Percentiles rank a stretch among this genome's conserved stretches.
These are phyloP conservation scores for Thelonectria discophora DNA, from an alignment of 2,329 filamentous ascomycete genomes.

Conservation along the genomic window DNA sequence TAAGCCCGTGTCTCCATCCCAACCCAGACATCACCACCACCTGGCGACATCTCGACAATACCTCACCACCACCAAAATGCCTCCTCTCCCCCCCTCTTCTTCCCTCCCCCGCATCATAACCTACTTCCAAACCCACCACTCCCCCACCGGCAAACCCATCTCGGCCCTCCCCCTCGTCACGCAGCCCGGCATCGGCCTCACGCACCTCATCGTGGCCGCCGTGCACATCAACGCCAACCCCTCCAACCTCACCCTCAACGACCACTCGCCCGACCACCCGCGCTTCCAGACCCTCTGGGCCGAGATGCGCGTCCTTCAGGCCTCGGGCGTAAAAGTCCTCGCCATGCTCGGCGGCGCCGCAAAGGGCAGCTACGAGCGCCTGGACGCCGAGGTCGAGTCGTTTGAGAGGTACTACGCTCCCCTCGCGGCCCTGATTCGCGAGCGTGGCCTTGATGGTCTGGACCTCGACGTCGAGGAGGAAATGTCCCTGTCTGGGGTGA, in stretches of 20 bases:
- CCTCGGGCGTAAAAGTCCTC: conserved; percentile 78
- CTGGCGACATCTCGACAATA: no score
- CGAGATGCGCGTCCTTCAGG: conserved; percentile 77
- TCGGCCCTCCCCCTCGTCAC: conserved; percentile 63
- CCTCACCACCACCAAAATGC: conserved; percentile 46
- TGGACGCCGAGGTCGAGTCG: conserved; percentile 63
- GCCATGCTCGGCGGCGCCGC: conserved; percentile 91
- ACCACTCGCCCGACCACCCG: conserved; percentile 73
- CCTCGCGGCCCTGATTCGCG: conserved; percentile 70
- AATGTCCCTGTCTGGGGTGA: conserved; percentile 72
- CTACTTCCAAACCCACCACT: conserved; percentile 66
- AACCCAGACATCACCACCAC: no score
- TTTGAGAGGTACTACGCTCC: conserved; percentile 81
- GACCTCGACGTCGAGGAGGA: conserved; percentile 84
- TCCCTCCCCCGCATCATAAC: conserved; percentile 59
- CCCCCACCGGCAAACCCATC: conserved; percentile 54
- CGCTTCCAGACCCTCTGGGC: conserved; percentile 79
- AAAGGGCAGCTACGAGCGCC: conserved; percentile 70
- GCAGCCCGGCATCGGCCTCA: conserved; percentile 61
- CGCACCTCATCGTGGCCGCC: conserved; percentile 87
- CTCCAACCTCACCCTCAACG: conserved; percentile 78
- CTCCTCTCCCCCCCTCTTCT: conserved; percentile 37
- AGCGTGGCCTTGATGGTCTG: conserved; percentile 71
- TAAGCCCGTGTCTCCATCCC: no score
- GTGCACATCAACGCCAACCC: conserved; percentile 81